Conservation (phyloP, 192 early-diverging fungal species). For the Entrophospora sp. region DNA sequence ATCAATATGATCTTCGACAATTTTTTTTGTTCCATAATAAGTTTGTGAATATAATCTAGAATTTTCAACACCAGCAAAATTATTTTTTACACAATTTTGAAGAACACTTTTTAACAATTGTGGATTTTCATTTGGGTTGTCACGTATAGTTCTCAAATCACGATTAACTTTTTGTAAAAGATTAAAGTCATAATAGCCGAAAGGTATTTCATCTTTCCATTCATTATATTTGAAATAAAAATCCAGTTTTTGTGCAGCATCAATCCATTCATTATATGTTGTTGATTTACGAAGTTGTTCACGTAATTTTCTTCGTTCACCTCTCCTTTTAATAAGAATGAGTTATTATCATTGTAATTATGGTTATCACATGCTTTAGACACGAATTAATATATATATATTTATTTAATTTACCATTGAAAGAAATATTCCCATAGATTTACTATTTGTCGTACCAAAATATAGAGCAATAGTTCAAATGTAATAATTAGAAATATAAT, state of each 20-base stretch:
- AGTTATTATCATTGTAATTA: background rate
- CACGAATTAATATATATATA: background rate
- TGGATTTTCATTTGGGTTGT: constrained; percentile 19
- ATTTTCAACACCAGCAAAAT: constrained; percentile 73
- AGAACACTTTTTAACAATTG: constrained; percentile 43
- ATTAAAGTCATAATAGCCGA: constrained; percentile 55
- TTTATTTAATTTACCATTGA: constrained; percentile 36
- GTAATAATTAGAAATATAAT: constrained; percentile 47
- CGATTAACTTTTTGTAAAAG: constrained; percentile 52
- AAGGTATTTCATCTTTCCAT: constrained; percentile 56
- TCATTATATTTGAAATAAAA: constrained; percentile 53
- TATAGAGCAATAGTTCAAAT: constrained; percentile 52
- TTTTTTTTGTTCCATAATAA: constrained; percentile 64
- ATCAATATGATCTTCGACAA: constrained; percentile 58
- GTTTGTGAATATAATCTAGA: constrained; percentile 60
- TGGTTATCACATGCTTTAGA: no score
- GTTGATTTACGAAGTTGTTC: constrained; percentile 39
- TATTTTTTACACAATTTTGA: constrained; percentile 56
- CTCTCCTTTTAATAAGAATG: constrained; percentile 35
- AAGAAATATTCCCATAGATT: constrained; percentile 55
- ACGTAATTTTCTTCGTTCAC: constrained; percentile 39
- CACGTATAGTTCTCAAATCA: constrained; percentile 30
- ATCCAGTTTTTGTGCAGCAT: constrained; percentile 51
- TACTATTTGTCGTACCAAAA: constrained; percentile 51
- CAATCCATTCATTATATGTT: constrained; percentile 57